Base-by-base conservation (phyloP, 129 eudicot species). In the Pulicaria dysenterica region DNA sequence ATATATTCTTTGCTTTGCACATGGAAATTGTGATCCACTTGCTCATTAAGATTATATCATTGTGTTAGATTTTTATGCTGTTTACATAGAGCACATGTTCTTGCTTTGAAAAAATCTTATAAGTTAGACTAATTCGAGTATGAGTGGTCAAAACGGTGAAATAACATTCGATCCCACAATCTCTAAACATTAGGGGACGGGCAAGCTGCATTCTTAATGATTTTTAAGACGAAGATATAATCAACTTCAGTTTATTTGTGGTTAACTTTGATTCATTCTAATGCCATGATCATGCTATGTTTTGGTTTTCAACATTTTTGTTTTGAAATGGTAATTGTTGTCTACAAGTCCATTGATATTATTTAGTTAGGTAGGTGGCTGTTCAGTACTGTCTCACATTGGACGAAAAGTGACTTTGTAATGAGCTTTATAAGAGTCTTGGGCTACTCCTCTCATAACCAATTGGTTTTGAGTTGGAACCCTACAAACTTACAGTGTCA, bases 251-350 rank as follows among this genome's bases (percentile, higher is more conserved):
- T 47, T 44, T 67, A 5, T 42, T 8, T 54, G 36, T 36, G 0
- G 16, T 63, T 10, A 64, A 64, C 14, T 53, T 7, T 37, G 31
- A 62, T 17, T 72, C 42, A 2, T 81, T 70, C 46, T 43, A 48
- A 48, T 61, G 78, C 41, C 38, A 19, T 70, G 42, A 17, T 16
- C 16, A 5, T 70, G 15, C 9, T 54, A 6, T 39, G 36, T 36
- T 58, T 9, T 59, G 38, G 54, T 57, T 38, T 49, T 10, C 37
- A 54, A 70, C 43, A 15, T 53, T 19, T 19, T 54, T 54, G 16
- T 57, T 55, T 55, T 24, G 64, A 50, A 63, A 74, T 74, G 55
- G 34, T 15, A 42, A 41, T 57, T 53, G 36, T 64, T 55, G 16
- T 63, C 41, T 44, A 39, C 10, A 38, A 61, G 61, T 10, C 6